Percentiles rank a stretch among this genome's conserved stretches.
Evolutionary conservation across 768 basidiomycete species (phyloP).

Genomic region (Epithele typhae): DNA sequence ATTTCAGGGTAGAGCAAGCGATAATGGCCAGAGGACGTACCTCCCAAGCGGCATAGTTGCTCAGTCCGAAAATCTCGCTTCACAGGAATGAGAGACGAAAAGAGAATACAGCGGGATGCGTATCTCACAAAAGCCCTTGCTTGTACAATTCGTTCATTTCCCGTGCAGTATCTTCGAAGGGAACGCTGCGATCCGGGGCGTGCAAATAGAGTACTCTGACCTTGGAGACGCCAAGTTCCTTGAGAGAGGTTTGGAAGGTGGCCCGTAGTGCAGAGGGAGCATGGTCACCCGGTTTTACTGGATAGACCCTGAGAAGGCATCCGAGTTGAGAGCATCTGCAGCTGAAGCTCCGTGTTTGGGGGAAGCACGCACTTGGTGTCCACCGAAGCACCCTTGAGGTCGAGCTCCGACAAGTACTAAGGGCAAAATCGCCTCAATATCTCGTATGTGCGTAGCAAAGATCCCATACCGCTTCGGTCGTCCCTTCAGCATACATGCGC

Average conservation of each 20-base stretch:
- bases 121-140: slow-evolving; percentile 49
- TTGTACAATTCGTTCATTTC: slow-evolving; percentile 52
- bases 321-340: background rate
- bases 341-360: too few species aligned
- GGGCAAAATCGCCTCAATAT: background rate
- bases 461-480: slow-evolving; percentile 45
- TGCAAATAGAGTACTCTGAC: slow-evolving; percentile 54
- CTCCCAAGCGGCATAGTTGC: slow-evolving; percentile 58
- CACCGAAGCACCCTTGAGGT: slow-evolving; percentile 36
- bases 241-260: slow-evolving; percentile 43
- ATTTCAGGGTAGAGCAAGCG: background rate
- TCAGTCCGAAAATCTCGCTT: slow-evolving; percentile 58
- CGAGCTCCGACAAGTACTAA: slow-evolving; percentile 37
- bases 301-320: slow-evolving; percentile 32
- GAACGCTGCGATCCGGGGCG: slow-evolving; percentile 53
- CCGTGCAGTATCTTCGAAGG: slow-evolving; percentile 52
- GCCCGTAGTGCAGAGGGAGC: slow-evolving; percentile 36
- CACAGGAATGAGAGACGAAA: background rate
- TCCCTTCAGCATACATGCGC: slow-evolving; percentile 46
- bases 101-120: too few species aligned
- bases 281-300: slow-evolving; percentile 39
- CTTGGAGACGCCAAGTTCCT: slow-evolving; percentile 41
- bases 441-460: too few species aligned
- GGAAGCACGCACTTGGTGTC: slow-evolving; percentile 42
- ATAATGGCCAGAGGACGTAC: too few species aligned